phyloP scores from a whole-genome alignment of 768 basidiomycete genomes.

The Sporobolomyces phaffii region DNA sequence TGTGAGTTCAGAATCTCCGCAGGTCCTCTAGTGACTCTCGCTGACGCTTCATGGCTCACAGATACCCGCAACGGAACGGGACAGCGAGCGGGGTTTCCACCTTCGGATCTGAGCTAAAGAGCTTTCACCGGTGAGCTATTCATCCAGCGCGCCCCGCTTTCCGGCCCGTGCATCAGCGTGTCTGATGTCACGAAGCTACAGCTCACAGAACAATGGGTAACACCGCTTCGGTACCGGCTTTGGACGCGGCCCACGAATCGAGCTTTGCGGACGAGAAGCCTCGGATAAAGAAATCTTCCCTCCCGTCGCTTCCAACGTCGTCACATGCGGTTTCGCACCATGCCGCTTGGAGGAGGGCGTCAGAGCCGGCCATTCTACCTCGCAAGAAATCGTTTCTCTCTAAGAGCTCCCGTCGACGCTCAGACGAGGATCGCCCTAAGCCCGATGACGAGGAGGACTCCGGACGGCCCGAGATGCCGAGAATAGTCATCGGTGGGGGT shows the following conservation, averaged over 20 bases:
- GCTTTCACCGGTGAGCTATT: too few species aligned
- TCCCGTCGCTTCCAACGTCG: background rate
- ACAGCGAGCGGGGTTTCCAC: too few species aligned
- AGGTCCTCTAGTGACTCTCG: too few species aligned
- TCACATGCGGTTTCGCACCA: background rate
- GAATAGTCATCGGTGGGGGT: background rate
- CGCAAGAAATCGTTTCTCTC: background rate
- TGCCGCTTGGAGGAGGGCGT: background rate
- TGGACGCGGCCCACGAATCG: too few species aligned
- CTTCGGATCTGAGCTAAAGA: too few species aligned
- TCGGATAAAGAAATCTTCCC: background rate
- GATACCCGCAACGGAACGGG: too few species aligned
- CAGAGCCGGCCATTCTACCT: background rate
- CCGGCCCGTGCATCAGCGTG: too few species aligned
- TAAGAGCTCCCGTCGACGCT: background rate
- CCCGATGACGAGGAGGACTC: background rate
- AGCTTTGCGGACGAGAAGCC: too few species aligned
- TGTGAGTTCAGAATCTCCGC: too few species aligned
- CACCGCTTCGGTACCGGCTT: constrained; percentile 2
- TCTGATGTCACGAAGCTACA: too few species aligned
- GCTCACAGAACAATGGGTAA: constrained; percentile 1
- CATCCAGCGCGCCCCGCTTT: too few species aligned
- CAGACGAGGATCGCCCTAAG: background rate
- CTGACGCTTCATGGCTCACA: too few species aligned
- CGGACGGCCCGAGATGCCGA: background rate